phyloP scores from a whole-genome alignment of 352 stramenopile species.

The Globisporangium canariense region DNA sequence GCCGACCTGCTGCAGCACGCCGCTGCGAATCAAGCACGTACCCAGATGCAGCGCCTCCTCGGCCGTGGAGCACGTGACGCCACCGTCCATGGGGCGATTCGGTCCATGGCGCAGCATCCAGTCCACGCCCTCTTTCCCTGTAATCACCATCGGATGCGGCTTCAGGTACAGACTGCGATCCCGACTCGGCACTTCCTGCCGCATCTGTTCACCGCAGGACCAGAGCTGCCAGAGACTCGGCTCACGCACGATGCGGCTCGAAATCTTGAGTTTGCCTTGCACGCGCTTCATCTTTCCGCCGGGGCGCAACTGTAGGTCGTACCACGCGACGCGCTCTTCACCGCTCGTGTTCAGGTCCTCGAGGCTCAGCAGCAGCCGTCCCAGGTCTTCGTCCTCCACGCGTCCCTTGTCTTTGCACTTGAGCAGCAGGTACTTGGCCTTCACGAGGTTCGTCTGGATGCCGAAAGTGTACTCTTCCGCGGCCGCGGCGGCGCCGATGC shows the following conservation, averaged over 20 bases:
- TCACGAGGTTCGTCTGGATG: constrained; percentile 66
- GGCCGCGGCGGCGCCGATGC: constrained; percentile 75
- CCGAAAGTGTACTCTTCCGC: constrained; percentile 87
- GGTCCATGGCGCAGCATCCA: constrained; percentile 86
- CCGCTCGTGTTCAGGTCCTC: constrained; percentile 84
- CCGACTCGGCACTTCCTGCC: constrained; percentile 56
- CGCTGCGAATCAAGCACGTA: constrained; percentile 61
- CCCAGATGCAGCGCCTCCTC: constrained; percentile 81
- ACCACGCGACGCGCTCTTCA: constrained; percentile 80
- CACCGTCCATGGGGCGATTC: constrained; percentile 82
- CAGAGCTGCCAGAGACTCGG: constrained; percentile 83
- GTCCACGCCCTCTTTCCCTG: constrained; percentile 72
- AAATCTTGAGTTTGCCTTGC: constrained; percentile 79
- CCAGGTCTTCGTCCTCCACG: constrained; percentile 79
- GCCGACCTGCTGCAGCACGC: constrained; percentile 70
- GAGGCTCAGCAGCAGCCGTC: constrained; percentile 70
- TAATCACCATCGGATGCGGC: constrained; percentile 72
- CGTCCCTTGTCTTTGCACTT: constrained; percentile 89
- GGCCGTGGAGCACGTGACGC: constrained; percentile 78
- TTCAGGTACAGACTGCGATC: constrained; percentile 86
- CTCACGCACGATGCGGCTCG: constrained; percentile 81
- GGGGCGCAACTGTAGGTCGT: constrained; percentile 77
- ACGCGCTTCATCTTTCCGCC: constrained; percentile 85
- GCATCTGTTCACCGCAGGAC: constrained; percentile 82
- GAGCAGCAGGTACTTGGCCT: constrained; percentile 79